These are phyloP conservation scores for Trapa bicornis DNA, from an alignment of 345 rosid species.

Conservation along the genomic window DNA sequence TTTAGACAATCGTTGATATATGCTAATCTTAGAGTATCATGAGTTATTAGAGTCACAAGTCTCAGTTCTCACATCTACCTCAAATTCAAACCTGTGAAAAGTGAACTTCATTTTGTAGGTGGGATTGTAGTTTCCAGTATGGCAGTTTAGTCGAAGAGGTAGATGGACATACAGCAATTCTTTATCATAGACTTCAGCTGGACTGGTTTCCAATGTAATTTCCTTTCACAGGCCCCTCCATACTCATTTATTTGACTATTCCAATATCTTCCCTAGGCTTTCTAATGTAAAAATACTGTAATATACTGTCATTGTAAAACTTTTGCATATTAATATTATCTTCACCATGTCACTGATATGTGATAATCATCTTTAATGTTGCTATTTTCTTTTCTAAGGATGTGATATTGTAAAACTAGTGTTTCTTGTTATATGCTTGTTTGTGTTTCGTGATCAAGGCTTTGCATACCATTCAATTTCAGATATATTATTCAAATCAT, in stretches of 20 bases:
- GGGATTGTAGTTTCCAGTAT: slow-evolving; percentile 94
- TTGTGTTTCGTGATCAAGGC: not conserved
- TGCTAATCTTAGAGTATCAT: not conserved
- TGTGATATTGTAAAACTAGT: not conserved
- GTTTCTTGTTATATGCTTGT: not conserved
- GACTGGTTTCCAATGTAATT: slow-evolving; percentile 92
- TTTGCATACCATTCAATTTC: not conserved
- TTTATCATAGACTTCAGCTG: slow-evolving; percentile 89
- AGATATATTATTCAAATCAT: not conserved
- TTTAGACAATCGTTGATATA: not conserved
- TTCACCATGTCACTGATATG: too few species aligned
- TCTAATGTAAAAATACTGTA: not conserved
- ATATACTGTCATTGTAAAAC: not conserved
- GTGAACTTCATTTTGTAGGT: slow-evolving; percentile 39
- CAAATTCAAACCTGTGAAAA: not conserved
- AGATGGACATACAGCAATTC: slow-evolving; percentile 97
- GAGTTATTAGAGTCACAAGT: not conserved
- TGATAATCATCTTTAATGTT: too few species aligned
- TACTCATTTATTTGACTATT: not conserved
- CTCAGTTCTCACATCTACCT: not conserved
- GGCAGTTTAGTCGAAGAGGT: slow-evolving; percentile 99
- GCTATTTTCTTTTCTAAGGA: not conserved
- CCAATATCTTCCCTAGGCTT: not conserved
- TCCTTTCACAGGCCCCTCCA: slow-evolving; percentile 2
- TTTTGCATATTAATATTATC: too few species aligned